Percentiles rank a stretch among this genome's conserved stretches.
Conservation (phyloP, 2,329 filamentous ascomycete genomes). For the Calonectria pseudoreteaudii region DNA sequence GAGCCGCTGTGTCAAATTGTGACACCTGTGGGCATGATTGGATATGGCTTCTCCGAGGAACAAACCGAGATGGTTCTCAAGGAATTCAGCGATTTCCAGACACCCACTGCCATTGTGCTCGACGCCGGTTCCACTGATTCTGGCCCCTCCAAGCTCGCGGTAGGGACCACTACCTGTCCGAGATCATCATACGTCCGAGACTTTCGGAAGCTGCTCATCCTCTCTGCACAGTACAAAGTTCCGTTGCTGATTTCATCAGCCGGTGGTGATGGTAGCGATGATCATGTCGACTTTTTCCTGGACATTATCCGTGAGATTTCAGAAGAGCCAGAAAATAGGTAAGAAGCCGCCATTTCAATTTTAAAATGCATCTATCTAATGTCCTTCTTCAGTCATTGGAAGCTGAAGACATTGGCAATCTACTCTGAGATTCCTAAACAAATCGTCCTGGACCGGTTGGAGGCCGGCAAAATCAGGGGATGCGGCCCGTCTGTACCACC, state of each 20-base stretch:
- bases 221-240: not conserved
- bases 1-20: not conserved
- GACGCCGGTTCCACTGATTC: slow-evolving; percentile 3
- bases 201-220: not conserved
- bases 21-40: not conserved
- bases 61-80: not conserved
- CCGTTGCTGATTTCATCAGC: not conserved
- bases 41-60: slow-evolving; percentile 1
- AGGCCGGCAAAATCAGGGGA: not conserved
- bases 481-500: not conserved
- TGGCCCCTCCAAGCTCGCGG: not conserved
- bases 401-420: not conserved
- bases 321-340: not conserved
- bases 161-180: not conserved
- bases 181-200: not conserved
- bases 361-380: not conserved
- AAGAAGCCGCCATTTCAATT: not conserved
- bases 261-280: not conserved
- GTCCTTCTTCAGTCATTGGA: not conserved
- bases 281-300: slow-evolving; percentile 7
- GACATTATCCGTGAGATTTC: slow-evolving; percentile 10
- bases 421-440: not conserved
- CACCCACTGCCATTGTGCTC: not conserved
- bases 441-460: not conserved
- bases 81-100: not conserved